Percentiles rank a stretch among this genome's conserved stretches.
Evolutionary conservation across 106 monocot genomes (phyloP).

Genomic region (Acorus calamus): DNA sequence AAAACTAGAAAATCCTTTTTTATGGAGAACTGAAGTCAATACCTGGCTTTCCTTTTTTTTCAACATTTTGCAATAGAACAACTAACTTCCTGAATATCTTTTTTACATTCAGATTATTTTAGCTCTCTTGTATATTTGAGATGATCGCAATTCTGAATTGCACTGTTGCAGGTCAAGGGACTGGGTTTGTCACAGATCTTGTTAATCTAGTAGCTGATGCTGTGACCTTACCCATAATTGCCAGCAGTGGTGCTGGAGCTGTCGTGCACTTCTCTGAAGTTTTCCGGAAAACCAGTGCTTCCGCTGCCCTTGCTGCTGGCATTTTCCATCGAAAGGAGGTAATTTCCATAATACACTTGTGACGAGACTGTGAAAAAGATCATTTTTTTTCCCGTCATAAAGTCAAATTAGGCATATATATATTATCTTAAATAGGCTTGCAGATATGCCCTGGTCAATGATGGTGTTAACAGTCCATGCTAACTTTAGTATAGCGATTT

Average conservation of each 20-base stretch:
- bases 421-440: too few relatives aligned
- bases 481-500: too few relatives aligned
- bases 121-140: too few relatives aligned
- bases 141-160: too few relatives aligned
- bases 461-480: too few relatives aligned
- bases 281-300: conserved; percentile 83
- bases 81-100: too few relatives aligned
- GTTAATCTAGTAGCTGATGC: conserved; percentile 79
- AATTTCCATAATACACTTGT: background rate
- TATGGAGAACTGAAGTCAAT: background rate
- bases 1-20: background rate
- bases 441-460: too few relatives aligned
- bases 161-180: conserved; percentile 66
- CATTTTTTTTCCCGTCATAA: background rate
- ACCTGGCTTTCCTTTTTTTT: background rate
- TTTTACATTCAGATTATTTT: too few relatives aligned
- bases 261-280: conserved; percentile 85
- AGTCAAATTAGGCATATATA: too few relatives aligned
- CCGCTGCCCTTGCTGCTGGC: conserved; percentile 95
- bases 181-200: conserved; percentile 85
- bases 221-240: conserved; percentile 87
- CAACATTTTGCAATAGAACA: background rate
- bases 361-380: background rate
- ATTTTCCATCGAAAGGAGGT: conserved; percentile 99
- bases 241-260: conserved; percentile 91